Evolutionary conservation across 2,329 filamentous ascomycete species (phyloP).

Genomic region (Diaporthe ampelina): DNA sequence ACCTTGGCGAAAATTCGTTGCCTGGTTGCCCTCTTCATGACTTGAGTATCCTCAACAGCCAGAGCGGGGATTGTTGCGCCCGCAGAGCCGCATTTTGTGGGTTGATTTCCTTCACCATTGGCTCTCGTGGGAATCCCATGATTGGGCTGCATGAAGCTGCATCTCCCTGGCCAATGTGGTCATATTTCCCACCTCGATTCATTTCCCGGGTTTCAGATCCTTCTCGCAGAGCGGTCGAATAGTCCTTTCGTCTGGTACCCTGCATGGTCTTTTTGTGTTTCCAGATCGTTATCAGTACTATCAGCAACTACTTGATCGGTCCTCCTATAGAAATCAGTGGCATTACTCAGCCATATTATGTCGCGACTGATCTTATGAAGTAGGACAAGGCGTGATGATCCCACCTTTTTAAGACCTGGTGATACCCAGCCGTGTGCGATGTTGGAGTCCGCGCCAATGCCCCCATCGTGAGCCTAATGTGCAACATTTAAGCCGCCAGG

Average conservation of each 20-base stretch:
- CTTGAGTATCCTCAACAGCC: neutral
- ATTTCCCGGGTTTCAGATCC: neutral
- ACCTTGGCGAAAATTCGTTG: neutral
- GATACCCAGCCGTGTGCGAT: neutral
- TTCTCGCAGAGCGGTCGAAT: neutral
- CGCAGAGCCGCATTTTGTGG: conserved; percentile 14
- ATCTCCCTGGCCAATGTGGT: neutral
- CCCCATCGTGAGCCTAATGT: neutral
- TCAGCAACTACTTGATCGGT: neutral
- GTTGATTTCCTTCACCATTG: neutral
- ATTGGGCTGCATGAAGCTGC: conserved; percentile 5
- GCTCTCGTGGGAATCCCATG: neutral
- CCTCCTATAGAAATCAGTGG: neutral
- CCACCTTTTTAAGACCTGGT: neutral
- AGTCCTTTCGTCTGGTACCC: neutral
- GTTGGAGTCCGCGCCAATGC: too few relatives aligned
- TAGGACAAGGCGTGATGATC: neutral
- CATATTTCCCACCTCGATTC: neutral
- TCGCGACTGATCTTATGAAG: neutral
- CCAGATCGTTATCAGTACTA: neutral
- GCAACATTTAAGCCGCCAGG: neutral
- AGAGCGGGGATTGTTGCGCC: neutral
- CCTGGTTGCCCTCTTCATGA: neutral
- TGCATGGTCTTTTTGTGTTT: neutral
- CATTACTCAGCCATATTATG: neutral